These are phyloP conservation scores for Euphrasia confusa DNA, from an alignment of 257 asterid genomes.

Conservation along the genomic window DNA sequence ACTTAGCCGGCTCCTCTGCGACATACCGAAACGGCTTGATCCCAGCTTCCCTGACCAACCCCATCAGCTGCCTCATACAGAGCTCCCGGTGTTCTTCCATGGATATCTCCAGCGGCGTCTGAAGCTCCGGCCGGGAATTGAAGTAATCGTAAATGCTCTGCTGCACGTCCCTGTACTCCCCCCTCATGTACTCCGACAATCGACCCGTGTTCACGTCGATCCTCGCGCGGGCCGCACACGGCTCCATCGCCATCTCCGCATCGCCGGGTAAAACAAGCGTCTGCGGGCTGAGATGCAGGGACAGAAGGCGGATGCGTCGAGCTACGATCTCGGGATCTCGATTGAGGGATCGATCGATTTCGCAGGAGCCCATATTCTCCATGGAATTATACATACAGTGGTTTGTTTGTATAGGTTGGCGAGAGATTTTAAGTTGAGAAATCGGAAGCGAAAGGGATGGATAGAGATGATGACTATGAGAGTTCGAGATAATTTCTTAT, in stretches of 20 bases:
- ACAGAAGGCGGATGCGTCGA: constrained; percentile 56
- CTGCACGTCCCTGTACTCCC: constrained; percentile 73
- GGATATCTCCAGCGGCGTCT: constrained; percentile 83
- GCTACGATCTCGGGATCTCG: constrained; percentile 27
- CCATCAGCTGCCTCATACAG: constrained; percentile 79
- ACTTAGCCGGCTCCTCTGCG: constrained; percentile 77
- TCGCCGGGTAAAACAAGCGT: constrained; percentile 10
- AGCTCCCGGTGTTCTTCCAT: constrained; percentile 89
- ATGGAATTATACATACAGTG: neutral
- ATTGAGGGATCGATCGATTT: constrained; percentile 14
- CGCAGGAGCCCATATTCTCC: constrained; percentile 32
- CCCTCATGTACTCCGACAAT: constrained; percentile 69
- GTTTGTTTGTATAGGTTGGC: neutral
- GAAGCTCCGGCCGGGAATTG: constrained; percentile 83
- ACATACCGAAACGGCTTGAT: constrained; percentile 67
- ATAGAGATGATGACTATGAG: neutral
- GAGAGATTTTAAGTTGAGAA: neutral
- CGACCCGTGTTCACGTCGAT: constrained; percentile 41
- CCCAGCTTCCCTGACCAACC: constrained; percentile 80
- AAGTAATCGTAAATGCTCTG: constrained; percentile 68
- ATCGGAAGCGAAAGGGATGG: neutral
- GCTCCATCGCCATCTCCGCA: constrained; percentile 27
- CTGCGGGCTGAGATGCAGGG: constrained; percentile 40
- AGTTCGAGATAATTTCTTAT: constrained; percentile 23
- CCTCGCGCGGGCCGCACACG: constrained; percentile 54